These are phyloP conservation scores for Apiospora saccharicola DNA, from an alignment of 2,329 filamentous ascomycete genomes.

Conservation along the genomic window DNA sequence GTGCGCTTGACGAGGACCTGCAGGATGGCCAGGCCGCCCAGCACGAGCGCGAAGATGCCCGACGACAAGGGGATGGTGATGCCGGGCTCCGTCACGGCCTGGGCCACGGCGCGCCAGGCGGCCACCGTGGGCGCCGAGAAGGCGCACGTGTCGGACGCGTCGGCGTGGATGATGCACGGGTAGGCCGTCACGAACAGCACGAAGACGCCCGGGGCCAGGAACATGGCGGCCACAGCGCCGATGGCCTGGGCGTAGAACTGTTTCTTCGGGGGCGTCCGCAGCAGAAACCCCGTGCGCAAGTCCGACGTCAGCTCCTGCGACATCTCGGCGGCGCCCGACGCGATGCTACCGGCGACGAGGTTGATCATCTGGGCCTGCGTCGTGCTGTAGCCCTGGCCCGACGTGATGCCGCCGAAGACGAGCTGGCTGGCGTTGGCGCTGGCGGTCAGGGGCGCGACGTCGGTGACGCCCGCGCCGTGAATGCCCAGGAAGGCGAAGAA, in stretches of 20 bases:
- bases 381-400: conserved; percentile 57
- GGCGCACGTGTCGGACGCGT: conserved; percentile 54
- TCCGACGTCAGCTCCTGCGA: conserved; percentile 64
- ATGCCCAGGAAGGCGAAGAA: conserved; percentile 69
- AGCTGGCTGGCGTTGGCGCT: conserved; percentile 74
- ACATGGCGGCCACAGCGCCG: conserved; percentile 68
- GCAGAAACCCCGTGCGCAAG: conserved; percentile 73
- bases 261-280: conserved; percentile 68
- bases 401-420: conserved; percentile 70
- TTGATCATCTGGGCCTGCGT: conserved; percentile 69
- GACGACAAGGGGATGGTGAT: conserved; percentile 62
- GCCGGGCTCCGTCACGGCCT: conserved; percentile 64
- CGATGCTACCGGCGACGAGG: conserved; percentile 67
- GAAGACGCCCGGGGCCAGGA: conserved; percentile 72
- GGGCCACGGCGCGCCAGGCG: conserved; percentile 71
- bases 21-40: conserved; percentile 57
- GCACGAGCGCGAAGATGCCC: conserved; percentile 64
- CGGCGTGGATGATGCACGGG: conserved; percentile 65
- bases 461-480: conserved; percentile 66
- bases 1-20: conserved; percentile 60
- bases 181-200: conserved; percentile 73
- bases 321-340: conserved; percentile 63
- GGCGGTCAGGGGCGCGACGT: conserved; percentile 70
- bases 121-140: conserved; percentile 70
- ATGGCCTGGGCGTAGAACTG: conserved; percentile 72